phyloP scores from a whole-genome alignment of 2,329 filamentous ascomycete genomes.

The Fusarium udum region DNA sequence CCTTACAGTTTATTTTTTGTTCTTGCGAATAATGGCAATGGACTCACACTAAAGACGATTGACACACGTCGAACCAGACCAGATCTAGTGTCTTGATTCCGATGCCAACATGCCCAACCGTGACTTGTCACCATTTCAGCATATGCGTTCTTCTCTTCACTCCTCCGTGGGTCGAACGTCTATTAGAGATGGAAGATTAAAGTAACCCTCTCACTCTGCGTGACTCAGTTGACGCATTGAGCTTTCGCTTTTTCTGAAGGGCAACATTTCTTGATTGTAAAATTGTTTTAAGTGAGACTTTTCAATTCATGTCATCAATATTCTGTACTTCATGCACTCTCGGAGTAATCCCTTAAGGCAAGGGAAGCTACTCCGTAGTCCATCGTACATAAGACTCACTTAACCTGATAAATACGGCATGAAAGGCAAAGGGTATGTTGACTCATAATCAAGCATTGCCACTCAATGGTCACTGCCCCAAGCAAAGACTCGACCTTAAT shows the following conservation, averaged over 20 bases:
- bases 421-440: constrained; percentile 3
- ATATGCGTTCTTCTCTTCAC: constrained; percentile 61
- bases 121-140: constrained; percentile 57
- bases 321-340: background rate
- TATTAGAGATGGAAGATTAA: constrained; percentile 65
- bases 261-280: constrained; percentile 46
- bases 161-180: constrained; percentile 63
- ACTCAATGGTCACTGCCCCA: background rate
- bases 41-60: constrained; percentile 6
- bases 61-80: background rate
- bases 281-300: background rate
- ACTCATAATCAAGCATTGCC: background rate
- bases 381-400: background rate
- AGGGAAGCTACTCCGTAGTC: background rate
- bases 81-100: background rate
- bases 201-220: constrained; percentile 63
- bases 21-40: constrained; percentile 29
- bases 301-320: background rate
- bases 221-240: constrained; percentile 54
- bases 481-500: constrained; percentile 2
- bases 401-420: background rate
- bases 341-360: background rate
- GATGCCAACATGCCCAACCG: background rate
- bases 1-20: constrained; percentile 3
- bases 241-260: constrained; percentile 60